Evolutionary conservation across 352 stramenopile genomes (phyloP).

Genomic region (Phytopythium kandeliae): DNA sequence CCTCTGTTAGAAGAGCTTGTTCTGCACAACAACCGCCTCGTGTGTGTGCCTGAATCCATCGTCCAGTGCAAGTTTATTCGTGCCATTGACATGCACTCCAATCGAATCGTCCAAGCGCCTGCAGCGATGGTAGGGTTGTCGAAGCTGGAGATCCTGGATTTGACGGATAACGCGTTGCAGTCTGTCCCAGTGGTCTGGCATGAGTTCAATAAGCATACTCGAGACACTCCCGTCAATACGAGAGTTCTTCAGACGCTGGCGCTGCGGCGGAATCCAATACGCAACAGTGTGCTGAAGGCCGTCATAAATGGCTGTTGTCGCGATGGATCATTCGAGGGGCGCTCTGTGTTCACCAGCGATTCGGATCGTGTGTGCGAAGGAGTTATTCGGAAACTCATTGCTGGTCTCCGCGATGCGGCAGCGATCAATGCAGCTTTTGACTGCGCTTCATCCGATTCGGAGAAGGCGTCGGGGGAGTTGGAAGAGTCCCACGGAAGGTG

Average conservation of each 20-base stretch:
- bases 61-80: constrained; percentile 21
- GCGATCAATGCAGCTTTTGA: not conserved
- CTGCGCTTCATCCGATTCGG: constrained; percentile 1
- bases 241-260: constrained; percentile 32
- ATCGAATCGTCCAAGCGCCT: constrained; percentile 29
- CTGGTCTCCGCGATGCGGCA: constrained; percentile 26
- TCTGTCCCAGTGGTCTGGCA: constrained; percentile 45
- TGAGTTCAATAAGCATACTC: constrained; percentile 26
- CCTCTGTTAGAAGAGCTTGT: constrained; percentile 28
- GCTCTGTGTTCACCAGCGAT: constrained; percentile 8
- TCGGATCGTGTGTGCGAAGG: constrained; percentile 30
- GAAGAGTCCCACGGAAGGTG: not conserved
- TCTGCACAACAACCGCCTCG: constrained; percentile 37
- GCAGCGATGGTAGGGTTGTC: constrained; percentile 18
- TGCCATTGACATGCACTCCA: constrained; percentile 45
- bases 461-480: constrained; percentile 1
- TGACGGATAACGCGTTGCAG: constrained; percentile 37
- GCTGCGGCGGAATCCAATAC: constrained; percentile 41
- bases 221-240: not conserved
- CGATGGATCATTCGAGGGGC: not conserved
- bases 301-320: constrained; percentile 21
- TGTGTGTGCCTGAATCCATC: constrained; percentile 27
- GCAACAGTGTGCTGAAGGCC: constrained; percentile 17
- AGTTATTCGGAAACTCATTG: constrained; percentile 47
- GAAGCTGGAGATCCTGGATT: constrained; percentile 33